phyloP scores from a whole-genome alignment of 441 rosid genomes.

The Populus trichocarpa region DNA sequence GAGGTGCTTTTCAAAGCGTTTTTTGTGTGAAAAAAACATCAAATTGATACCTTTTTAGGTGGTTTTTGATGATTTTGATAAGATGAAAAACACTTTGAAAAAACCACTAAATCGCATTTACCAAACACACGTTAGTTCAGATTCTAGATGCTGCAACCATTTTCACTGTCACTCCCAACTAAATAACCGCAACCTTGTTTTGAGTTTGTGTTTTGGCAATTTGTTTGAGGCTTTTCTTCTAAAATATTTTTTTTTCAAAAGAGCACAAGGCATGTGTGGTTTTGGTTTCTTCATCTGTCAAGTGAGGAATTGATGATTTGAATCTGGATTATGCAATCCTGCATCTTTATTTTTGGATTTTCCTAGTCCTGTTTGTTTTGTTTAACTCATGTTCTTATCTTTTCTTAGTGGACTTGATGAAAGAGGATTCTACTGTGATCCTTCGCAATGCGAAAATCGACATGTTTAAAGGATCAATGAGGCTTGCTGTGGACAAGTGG shows the following conservation, averaged over 20 bases:
- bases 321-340: background rate
- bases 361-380: background rate
- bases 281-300: background rate
- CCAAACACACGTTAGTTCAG: background rate
- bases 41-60: background rate
- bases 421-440: slow-evolving; percentile 57
- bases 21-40: too few relatives aligned
- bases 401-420: slow-evolving; percentile 67
- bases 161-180: too few relatives aligned
- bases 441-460: slow-evolving; percentile 87
- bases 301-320: background rate
- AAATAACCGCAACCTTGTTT: too few relatives aligned
- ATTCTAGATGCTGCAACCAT: background rate
- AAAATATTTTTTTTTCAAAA: too few relatives aligned
- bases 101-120: background rate
- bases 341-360: too few relatives aligned
- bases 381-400: slow-evolving; percentile 1
- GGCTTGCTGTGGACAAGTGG: slow-evolving; percentile 67
- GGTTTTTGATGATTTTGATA: background rate
- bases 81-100: background rate
- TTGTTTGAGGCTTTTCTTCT: too few relatives aligned
- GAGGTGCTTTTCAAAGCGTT: background rate
- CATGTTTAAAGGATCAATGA: slow-evolving; percentile 89
- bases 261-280: background rate
- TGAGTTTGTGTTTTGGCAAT: too few relatives aligned